phyloP scores from a whole-genome alignment of 2,329 filamentous ascomycete species.

The Verticillium zaregamsianum region DNA sequence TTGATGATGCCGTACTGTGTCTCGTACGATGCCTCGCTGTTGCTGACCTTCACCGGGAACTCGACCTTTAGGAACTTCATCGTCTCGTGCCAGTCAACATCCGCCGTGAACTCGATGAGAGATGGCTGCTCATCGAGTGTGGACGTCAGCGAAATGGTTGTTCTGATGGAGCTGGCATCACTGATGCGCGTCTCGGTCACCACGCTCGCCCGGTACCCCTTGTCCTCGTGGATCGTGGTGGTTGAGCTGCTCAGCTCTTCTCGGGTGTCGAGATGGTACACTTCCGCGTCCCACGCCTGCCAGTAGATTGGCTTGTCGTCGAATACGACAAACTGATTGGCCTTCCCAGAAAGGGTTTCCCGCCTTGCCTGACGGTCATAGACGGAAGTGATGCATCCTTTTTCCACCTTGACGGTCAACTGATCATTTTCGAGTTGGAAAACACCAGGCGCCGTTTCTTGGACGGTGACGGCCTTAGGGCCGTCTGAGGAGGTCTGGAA shows the following conservation, averaged over 20 bases:
- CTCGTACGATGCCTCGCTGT: constrained; percentile 64
- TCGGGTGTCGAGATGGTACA: constrained; percentile 61
- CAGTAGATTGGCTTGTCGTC: constrained; percentile 69
- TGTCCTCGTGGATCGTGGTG: constrained; percentile 46
- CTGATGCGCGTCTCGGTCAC: constrained; percentile 59
- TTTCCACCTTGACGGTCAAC: constrained; percentile 47
- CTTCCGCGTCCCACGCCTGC: constrained; percentile 70
- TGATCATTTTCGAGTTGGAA: constrained; percentile 55
- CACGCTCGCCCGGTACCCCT: constrained; percentile 52
- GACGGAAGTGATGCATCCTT: constrained; percentile 59
- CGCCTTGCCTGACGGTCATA: constrained; percentile 53
- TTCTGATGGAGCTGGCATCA: constrained; percentile 60
- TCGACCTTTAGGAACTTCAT: constrained; percentile 72
- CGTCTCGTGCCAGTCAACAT: constrained; percentile 64
- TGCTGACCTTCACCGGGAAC: constrained; percentile 61
- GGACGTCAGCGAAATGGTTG: constrained; percentile 56
- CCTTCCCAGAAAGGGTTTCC: constrained; percentile 56
- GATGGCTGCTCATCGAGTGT: constrained; percentile 38
- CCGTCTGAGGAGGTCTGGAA: constrained; percentile 35
- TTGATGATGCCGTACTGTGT: constrained; percentile 63
- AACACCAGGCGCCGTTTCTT: constrained; percentile 42
- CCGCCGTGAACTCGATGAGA: constrained; percentile 53
- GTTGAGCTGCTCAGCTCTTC: constrained; percentile 49
- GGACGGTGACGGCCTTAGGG: constrained; percentile 37
- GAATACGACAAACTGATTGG: constrained; percentile 62